phyloP scores from a whole-genome alignment of 371 early-diverging fungal genomes.

The Mortierella sp. region DNA sequence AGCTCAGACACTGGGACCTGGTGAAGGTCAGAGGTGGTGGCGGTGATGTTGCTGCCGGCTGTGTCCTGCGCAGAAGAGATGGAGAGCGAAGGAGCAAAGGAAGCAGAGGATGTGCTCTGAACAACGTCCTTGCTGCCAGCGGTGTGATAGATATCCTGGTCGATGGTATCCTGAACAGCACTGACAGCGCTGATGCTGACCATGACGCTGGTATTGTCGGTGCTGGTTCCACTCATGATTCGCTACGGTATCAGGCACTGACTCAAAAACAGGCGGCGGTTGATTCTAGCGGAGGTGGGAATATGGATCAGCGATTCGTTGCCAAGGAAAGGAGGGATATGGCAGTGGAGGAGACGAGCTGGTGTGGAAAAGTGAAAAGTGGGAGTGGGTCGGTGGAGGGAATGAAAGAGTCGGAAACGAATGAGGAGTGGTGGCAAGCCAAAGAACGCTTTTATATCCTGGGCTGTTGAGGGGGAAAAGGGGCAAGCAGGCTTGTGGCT shows the following conservation, averaged over 20 bases:
- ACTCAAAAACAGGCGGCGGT: not conserved
- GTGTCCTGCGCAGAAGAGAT: slow-evolving; percentile 2
- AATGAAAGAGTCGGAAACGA: not conserved
- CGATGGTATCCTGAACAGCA: slow-evolving; percentile 24
- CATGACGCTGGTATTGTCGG: slow-evolving; percentile 6
- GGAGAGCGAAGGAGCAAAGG: slow-evolving; percentile 7
- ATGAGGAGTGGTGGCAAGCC: not conserved
- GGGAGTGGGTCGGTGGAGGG: too few species aligned
- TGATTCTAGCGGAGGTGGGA: slow-evolving; percentile 3
- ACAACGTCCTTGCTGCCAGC: not conserved
- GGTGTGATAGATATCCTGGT: not conserved
- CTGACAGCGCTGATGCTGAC: slow-evolving; percentile 34
- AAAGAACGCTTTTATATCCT: not conserved
- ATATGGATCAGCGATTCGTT: not conserved
- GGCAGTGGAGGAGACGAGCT: not conserved
- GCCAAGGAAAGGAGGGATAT: not conserved
- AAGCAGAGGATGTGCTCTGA: not conserved
- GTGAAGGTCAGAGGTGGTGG: not conserved
- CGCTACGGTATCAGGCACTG: not conserved
- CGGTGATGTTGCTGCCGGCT: not conserved
- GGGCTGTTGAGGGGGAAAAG: not conserved
- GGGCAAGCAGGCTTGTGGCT: not conserved
- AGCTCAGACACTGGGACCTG: not conserved
- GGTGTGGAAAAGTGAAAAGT: not conserved
- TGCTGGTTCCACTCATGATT: slow-evolving; percentile 1